Evolutionary conservation across 805 yeast species (phyloP), one percentile per base, ranked within the genome.

Genomic region (Pichia heedii): DNA sequence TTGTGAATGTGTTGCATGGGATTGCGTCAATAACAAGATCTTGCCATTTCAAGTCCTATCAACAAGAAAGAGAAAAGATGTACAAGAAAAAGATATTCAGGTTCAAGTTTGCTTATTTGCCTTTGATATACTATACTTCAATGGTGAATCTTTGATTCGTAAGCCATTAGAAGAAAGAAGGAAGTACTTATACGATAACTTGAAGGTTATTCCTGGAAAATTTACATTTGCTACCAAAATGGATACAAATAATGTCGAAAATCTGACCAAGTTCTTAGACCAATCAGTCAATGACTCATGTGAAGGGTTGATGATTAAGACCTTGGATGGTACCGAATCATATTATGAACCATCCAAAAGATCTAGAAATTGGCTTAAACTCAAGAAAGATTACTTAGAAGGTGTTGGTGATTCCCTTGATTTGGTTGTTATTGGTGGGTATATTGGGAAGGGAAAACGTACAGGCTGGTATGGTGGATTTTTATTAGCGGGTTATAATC

Each of bases 1-100:
- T 60, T 84, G 96, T 65, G 98, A 93, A 64, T 96, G 96, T 8
- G 98, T 93, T 9, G 98, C 98, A 0, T 93, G 95, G 95, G 96
- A 90, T 62, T 69, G 81, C 44, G 81, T 73, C 42, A 70, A 73
- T 20, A 61, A 76, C n/a, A 84, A 82, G 60, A 90, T 93, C 45
- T 66, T 93, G 44, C 98, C 98, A 1, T 93, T 93, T 64, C 98
- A 93, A 62, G 83, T 87, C 0, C 67, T 93, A 40, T 83, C 96
- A 1, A 93, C 98, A 0, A 76, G 98, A 61, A 93, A 93, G 65
- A 75, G 97, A 42, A 93, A 93, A 60, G 96, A 82, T 53, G 98
- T 93, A 6, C 81, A 84, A 44, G 81, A 81, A 41, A 81, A 81
- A 34, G 93, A 87, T 49, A 86, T 93, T 53, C 86, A 84, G 54